phyloP scores from a whole-genome alignment of 1,284 basidiomycete species.

The Trichosporon sp. region DNA sequence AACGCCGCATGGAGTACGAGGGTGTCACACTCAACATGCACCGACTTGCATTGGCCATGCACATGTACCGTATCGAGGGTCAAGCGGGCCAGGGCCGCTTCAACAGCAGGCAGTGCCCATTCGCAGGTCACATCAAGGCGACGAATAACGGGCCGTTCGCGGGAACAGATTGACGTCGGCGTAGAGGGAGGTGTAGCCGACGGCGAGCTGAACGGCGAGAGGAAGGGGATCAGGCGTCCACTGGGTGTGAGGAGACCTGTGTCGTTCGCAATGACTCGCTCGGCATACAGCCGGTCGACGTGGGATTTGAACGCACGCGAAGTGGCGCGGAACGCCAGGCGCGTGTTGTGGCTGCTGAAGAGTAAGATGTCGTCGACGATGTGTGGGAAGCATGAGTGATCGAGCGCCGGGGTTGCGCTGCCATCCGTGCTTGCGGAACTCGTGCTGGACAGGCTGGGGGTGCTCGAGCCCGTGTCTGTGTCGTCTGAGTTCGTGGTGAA shows the following conservation, averaged over 20 bases:
- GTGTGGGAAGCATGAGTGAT: slow-evolving; percentile 6
- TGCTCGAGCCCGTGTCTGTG: too few relatives aligned
- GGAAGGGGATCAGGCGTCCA: neutral
- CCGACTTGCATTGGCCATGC: neutral
- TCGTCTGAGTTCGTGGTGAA: neutral
- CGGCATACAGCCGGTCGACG: neutral
- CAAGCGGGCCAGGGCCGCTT: neutral
- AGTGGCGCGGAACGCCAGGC: neutral
- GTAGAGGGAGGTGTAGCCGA: too few relatives aligned
- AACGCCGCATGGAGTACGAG: neutral
- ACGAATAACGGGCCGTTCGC: neutral
- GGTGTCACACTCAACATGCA: neutral
- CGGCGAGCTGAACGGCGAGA: neutral
- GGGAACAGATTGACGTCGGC: neutral
- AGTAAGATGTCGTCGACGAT: neutral
- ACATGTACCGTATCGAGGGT: neutral
- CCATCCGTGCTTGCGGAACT: too few relatives aligned
- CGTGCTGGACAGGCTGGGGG: too few relatives aligned
- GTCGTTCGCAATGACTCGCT: neutral
- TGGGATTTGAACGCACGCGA: neutral
- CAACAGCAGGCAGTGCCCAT: neutral
- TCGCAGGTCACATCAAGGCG: neutral
- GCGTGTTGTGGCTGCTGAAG: neutral
- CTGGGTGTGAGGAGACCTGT: neutral
- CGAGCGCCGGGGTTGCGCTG: neutral